Percentiles rank a stretch among this genome's conserved stretches.
These are phyloP conservation scores for Triticum monococcum DNA, from an alignment of 176 grass and related monocot species.

Conservation along the genomic window DNA sequence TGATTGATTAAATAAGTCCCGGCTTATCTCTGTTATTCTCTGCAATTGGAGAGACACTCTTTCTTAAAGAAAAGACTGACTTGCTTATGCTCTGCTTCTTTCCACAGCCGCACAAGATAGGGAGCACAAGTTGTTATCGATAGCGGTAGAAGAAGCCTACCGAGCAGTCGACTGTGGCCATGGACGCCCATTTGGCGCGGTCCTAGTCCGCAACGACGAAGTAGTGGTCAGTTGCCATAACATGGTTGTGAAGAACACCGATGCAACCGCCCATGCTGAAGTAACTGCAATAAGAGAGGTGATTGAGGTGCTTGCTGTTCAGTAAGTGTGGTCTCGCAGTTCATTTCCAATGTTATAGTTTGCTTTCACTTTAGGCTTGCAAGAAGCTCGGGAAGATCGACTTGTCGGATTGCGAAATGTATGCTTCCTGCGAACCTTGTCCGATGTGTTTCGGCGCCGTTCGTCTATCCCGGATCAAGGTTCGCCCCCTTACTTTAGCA, in stretches of 20 bases:
- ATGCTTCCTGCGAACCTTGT: conserved; percentile 90
- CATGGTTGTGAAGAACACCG: conserved; percentile 81
- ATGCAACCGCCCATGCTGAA: conserved; percentile 89
- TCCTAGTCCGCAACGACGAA: conserved; percentile 77
- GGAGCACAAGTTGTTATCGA: conserved; percentile 81
- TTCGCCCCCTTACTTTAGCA: neutral
- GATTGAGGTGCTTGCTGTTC: neutral
- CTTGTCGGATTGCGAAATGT: conserved; percentile 84
- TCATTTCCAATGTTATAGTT: no score
- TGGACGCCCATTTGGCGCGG: conserved; percentile 86
- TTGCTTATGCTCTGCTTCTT: conserved; percentile 13
- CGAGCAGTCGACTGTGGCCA: conserved; percentile 79
- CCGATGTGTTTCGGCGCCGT: conserved; percentile 92
- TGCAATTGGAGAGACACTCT: neutral
- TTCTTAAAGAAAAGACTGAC: neutral
- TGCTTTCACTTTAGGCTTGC: conserved; percentile 70
- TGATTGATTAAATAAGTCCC: neutral
- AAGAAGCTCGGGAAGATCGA: conserved; percentile 91
- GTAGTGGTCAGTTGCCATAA: conserved; percentile 82
- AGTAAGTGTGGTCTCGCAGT: no score
- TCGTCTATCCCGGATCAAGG: conserved; percentile 89
- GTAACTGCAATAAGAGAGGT: conserved; percentile 93
- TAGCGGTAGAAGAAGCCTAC: conserved; percentile 82
- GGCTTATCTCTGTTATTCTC: neutral
- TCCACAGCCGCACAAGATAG: conserved; percentile 61